These are phyloP conservation scores for Calonectria hongkongensis DNA, from an alignment of 2,329 filamentous ascomycete genomes.

Conservation along the genomic window DNA sequence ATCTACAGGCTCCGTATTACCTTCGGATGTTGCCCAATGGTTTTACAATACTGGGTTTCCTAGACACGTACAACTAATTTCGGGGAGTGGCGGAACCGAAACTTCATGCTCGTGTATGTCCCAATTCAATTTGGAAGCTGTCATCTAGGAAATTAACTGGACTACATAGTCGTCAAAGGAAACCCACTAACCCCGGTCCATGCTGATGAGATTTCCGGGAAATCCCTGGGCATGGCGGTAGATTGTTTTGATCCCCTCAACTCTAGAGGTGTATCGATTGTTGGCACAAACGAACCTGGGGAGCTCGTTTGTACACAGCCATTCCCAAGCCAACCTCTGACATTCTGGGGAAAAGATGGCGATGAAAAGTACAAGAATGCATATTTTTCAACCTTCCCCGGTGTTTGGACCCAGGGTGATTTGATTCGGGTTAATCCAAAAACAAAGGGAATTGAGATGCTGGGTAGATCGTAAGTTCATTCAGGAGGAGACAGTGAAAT, in stretches of 20 bases:
- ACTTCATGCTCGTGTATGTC: conserved; percentile 23
- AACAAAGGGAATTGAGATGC: conserved; percentile 22
- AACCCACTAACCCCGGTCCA: conserved; percentile 20
- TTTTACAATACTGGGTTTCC: conserved; percentile 26
- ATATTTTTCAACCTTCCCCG: conserved; percentile 25
- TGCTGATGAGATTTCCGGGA: conserved; percentile 25
- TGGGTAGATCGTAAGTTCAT: conserved; percentile 28
- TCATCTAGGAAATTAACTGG: background rate
- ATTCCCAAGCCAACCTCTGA: conserved; percentile 34
- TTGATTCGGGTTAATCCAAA: conserved; percentile 11
- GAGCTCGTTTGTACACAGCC: conserved; percentile 36
- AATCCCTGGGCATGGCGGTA: conserved; percentile 32
- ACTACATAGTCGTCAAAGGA: conserved; percentile 14
- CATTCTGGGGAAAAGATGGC: conserved; percentile 24
- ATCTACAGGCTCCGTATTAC: conserved; percentile 25
- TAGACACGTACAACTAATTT: background rate
- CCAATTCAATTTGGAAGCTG: background rate
- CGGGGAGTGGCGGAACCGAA: conserved; percentile 28
- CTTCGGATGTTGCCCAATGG: conserved; percentile 32
- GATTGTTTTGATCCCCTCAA: conserved; percentile 26
- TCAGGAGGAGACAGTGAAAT: background rate
- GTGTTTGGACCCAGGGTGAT: conserved; percentile 33
- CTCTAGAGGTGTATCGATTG: conserved; percentile 14
- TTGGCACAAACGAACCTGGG: conserved; percentile 6
- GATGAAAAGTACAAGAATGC: conserved; percentile 26